Base-by-base conservation (phyloP, 441 rosid genomes). In the Breynia disticha region DNA sequence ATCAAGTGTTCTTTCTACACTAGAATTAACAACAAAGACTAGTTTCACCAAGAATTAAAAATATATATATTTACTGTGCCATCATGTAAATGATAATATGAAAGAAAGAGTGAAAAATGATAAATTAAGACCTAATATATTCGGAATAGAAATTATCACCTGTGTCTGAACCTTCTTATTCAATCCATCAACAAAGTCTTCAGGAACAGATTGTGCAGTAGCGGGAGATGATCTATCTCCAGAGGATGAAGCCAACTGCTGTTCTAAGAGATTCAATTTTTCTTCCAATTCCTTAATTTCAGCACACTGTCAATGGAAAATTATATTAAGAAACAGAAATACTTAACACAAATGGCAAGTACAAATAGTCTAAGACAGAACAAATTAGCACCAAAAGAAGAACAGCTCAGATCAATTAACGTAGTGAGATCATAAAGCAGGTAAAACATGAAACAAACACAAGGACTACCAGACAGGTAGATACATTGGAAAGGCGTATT, bases 221-320 rank as follows among this genome's bases (percentile, higher is more conserved):
- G 73, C 67, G 46, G 38, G 49, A 16, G 85, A 37, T 35, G 69
- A 46, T 65, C 66, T 89, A 22, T 72, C 79, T 49, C 70, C 57
- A 7, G 66, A 61, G 35, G 15, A n/a, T 45, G 81, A 84, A 58
- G 91, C 73, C 75, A 81, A 62, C 47, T 28, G 76, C 73, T 72
- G 80, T 82, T 85, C 95, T 21, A 90, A 76, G 44, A 69, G 70
- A 67, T 65, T 67, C 59, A 94, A 65, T 76, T 71, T 87, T 60
- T 85, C 90, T 59, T 62, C 81, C 66, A 90, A 76, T 72, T 89
- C 95, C 64, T 64, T 75, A 78, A 80, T 90, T 76, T 90, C 95
- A 11, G 79, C 67, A 64, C 79, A 78, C 99, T 90, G 79, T 66
- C 59, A 67, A 61, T 37, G 11, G 11, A 5, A 11, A 37, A 37